Evolutionary conservation across 495 filamentous ascomycete species (phyloP), one percentile per base, ranked within the genome.

Genomic region (Aspergillus taichungensis): DNA sequence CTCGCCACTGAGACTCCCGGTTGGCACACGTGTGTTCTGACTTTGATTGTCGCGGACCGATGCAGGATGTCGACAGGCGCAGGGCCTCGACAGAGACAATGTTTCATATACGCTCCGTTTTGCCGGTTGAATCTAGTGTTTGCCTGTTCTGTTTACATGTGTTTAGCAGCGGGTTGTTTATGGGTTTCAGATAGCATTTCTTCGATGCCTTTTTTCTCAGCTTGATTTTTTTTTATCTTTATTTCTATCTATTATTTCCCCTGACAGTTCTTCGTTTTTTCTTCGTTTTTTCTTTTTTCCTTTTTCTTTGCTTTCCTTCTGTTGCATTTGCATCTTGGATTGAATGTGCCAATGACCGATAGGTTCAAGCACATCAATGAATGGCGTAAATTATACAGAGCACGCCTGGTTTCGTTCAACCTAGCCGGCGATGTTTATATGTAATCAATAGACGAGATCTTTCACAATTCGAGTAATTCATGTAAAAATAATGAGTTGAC

Each of bases 81-180:
- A 24, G 18, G 18, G 42, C 10, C 13, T 29, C 36, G 10, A 6
- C 30, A 47, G 37, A 41, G 45, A 33, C 31, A 36, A 36, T 36
- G 45, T 41, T 41, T 47, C 37, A 41, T 41, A 47, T 47, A 35
- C 33, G 18, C 40, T 40, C 31, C 37, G 10, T 40, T 47, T 27
- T 33, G 40, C 35, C 18, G 18, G 38, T 41, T 47, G 13, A 34
- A 43, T 43, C 29, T 49, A 49, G 13, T 13, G 12, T 39, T 49
- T 43, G 34, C 18, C 18, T 24, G 18, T 24, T 24, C 18, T 39
- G 30, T 38, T 28, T 41, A 48, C 37, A 34, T 11, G 12, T 48
- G 39, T 43, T 42, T 24, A 37, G 32, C 11, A 37, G 32, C 30
- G 37, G n/a, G 45, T 35, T 34, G 37, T 31, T n/a, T 41, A 24